These are phyloP conservation scores for Neurospora sp. DNA, from an alignment of 495 filamentous ascomycete genomes.

Conservation along the genomic window DNA sequence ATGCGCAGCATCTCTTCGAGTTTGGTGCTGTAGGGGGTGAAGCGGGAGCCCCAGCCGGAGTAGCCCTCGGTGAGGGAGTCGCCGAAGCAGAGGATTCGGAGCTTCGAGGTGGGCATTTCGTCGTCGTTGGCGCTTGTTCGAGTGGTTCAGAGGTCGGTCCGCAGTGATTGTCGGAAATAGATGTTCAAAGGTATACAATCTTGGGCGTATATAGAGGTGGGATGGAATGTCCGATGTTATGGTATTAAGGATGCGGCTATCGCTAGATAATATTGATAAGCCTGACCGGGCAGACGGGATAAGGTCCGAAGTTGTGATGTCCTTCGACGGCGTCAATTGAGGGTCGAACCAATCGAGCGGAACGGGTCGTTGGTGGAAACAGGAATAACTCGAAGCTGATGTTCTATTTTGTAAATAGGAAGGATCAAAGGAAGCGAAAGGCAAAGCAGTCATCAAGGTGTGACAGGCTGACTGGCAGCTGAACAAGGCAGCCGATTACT, in stretches of 20 bases:
- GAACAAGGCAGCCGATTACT: not conserved
- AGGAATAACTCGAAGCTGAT: not conserved
- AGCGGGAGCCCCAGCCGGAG: constrained; percentile 30
- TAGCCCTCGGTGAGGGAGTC: constrained; percentile 53
- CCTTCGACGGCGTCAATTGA: not conserved
- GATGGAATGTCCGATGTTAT: not conserved
- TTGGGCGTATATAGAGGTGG: not conserved
- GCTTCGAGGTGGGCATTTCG: constrained; percentile 15
- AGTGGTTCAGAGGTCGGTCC: not conserved
- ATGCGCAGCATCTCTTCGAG: constrained; percentile 29
- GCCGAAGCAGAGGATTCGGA: constrained; percentile 54
- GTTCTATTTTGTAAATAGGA: not conserved
- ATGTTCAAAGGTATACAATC: not conserved
- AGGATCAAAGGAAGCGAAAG: not conserved
- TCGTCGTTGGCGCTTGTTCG: not conserved
- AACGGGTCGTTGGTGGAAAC: not conserved
- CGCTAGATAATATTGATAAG: not conserved
- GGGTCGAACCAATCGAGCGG: not conserved
- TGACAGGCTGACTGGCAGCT: not conserved
- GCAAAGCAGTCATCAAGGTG: constrained; percentile 1
- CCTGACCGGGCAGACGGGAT: not conserved
- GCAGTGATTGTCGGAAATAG: not conserved
- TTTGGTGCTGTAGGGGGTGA: constrained; percentile 42
- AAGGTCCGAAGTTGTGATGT: not conserved
- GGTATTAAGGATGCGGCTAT: not conserved